phyloP scores from a whole-genome alignment of 1,284 basidiomycete species.

The Entoloma clypeatum region DNA sequence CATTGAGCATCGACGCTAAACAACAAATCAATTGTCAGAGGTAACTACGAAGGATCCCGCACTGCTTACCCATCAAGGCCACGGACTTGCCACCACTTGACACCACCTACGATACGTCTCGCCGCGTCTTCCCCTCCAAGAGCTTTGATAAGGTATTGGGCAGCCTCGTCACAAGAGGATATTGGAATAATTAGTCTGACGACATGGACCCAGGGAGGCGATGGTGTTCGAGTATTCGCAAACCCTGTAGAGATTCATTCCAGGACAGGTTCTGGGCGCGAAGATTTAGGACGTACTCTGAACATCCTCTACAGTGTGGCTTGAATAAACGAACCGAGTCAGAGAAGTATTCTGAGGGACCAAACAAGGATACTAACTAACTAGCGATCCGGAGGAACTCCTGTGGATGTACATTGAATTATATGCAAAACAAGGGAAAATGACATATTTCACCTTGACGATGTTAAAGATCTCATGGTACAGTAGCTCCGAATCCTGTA shows the following conservation, averaged over 20 bases:
- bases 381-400: conserved; percentile 57
- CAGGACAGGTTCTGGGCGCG: not conserved
- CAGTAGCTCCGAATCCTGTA: conserved; percentile 75
- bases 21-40: not conserved
- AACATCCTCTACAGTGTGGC: conserved; percentile 81
- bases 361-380: conserved; percentile 34
- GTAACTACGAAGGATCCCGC: not conserved
- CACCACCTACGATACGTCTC: conserved; percentile 78
- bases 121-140: conserved; percentile 82
- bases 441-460: conserved; percentile 53
- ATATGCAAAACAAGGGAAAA: conserved; percentile 1
- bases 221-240: conserved; percentile 80
- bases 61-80: conserved; percentile 61
- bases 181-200: conserved; percentile 74
- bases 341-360: not conserved
- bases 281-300: conserved; percentile 44
- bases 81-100: conserved; percentile 96
- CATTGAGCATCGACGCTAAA: conserved; percentile 83
- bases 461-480: conserved; percentile 82
- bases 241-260: conserved; percentile 41
- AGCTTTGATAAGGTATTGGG: conserved; percentile 70
- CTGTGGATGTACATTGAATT: conserved; percentile 31
- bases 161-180: conserved; percentile 76
- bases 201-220: conserved; percentile 86
- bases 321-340: conserved; percentile 21